Percentiles rank a stretch among this genome's conserved stretches.
Conservation (phyloP, 495 filamentous ascomycete species). For the Podospora sp. region DNA sequence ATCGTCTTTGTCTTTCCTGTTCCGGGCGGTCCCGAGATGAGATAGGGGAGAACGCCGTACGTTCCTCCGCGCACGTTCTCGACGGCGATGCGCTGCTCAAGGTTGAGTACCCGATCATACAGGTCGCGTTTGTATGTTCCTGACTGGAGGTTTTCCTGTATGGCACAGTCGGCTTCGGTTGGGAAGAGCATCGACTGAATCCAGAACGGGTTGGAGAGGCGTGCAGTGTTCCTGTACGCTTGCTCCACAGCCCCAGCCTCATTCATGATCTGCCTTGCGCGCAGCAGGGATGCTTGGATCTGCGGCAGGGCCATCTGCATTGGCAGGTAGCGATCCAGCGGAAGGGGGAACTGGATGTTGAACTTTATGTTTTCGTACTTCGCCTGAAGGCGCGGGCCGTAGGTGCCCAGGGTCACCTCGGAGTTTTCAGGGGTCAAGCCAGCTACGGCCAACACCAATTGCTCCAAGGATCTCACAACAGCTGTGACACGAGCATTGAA, state of each 20-base stretch:
- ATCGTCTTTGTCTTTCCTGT: conserved; percentile 61
- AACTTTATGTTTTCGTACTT: conserved; percentile 20
- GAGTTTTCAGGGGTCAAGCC: conserved; percentile 20
- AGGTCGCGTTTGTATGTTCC: conserved; percentile 34
- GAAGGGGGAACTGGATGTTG: conserved; percentile 31
- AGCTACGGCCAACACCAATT: conserved; percentile 20
- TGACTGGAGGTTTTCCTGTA: conserved; percentile 44
- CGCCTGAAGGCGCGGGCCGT: background rate
- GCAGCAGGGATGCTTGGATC: conserved; percentile 26
- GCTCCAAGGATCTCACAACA: conserved; percentile 26
- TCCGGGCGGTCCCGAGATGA: conserved; percentile 58
- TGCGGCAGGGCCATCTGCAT: conserved; percentile 29
- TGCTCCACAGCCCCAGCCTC: background rate
- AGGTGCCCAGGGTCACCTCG: conserved; percentile 2
- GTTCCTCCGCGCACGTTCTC: conserved; percentile 46
- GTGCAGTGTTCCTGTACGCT: background rate
- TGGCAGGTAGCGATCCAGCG: conserved; percentile 25
- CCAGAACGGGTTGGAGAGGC: conserved; percentile 34
- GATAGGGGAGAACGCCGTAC: conserved; percentile 54
- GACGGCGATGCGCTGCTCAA: conserved; percentile 54
- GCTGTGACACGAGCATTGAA: conserved; percentile 31
- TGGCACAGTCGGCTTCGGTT: conserved; percentile 39
- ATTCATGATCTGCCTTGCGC: conserved; percentile 15
- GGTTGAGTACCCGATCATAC: conserved; percentile 51
- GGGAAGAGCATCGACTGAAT: conserved; percentile 56